Conservation (phyloP, 2,329 filamentous ascomycete genomes). For the Ophiostoma ulmi region DNA sequence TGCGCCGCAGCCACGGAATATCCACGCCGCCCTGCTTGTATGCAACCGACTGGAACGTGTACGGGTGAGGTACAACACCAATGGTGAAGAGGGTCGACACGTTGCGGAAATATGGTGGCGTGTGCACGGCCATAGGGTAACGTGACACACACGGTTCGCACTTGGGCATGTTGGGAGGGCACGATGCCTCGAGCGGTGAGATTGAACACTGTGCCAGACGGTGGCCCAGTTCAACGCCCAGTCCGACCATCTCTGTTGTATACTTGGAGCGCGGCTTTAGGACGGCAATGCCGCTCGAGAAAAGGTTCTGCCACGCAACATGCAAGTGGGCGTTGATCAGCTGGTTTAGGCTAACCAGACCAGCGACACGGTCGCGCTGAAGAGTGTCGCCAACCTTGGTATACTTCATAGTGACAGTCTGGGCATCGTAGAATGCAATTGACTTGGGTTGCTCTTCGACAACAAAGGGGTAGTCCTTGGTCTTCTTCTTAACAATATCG, state of each 20-base stretch:
- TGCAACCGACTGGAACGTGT: conserved; percentile 68
- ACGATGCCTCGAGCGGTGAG: conserved; percentile 68
- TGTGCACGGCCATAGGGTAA: conserved; percentile 61
- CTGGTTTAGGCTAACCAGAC: conserved; percentile 60
- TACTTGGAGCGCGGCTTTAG: conserved; percentile 73
- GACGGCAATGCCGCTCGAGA: conserved; percentile 70
- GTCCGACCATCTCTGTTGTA: conserved; percentile 65
- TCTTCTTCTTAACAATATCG: conserved; percentile 14
- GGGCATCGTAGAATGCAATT: conserved; percentile 71
- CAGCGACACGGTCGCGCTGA: conserved; percentile 50
- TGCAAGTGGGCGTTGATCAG: conserved; percentile 85
- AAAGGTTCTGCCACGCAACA: conserved; percentile 74
- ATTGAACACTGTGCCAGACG: conserved; percentile 71
- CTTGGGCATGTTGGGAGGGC: conserved; percentile 71
- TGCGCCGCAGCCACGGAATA: conserved; percentile 59
- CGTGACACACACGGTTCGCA: conserved; percentile 70
- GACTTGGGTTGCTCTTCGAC: conserved; percentile 60
- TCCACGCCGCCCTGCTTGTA: conserved; percentile 58
- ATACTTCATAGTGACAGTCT: conserved; percentile 61
- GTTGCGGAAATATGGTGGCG: conserved; percentile 65
- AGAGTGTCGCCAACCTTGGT: conserved; percentile 60
- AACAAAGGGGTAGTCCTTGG: conserved; percentile 51
- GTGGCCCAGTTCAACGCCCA: conserved; percentile 66
- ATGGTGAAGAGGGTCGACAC: conserved; percentile 70
- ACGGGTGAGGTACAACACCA: conserved; percentile 84